These are phyloP conservation scores for Geotrichum fermentans DNA, from an alignment of 1,139 yeast genomes.

Conservation along the genomic window DNA sequence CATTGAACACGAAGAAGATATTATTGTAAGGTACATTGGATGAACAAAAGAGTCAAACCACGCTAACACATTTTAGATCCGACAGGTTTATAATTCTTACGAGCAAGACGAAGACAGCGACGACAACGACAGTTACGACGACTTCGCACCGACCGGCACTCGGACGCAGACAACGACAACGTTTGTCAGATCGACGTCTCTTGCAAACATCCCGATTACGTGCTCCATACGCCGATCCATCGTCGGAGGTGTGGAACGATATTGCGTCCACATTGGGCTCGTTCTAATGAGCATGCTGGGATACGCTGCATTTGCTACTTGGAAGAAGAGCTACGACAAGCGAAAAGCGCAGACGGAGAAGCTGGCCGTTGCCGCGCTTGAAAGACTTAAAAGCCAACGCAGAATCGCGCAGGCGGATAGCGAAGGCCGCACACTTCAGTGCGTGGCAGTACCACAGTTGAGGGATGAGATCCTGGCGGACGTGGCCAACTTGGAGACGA, in stretches of 20 bases:
- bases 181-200: slow-evolving; percentile 36
- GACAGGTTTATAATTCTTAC: slow-evolving; percentile 14
- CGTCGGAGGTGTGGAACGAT: slow-evolving; percentile 10
- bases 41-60: background rate
- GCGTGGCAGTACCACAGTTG: slow-evolving; percentile 68
- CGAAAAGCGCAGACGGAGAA: slow-evolving; percentile 24
- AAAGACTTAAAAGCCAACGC: slow-evolving; percentile 38
- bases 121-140: slow-evolving; percentile 20
- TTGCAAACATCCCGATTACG: slow-evolving; percentile 35
- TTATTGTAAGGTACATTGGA: slow-evolving; percentile 57
- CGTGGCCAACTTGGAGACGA: slow-evolving; percentile 42
- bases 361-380: slow-evolving; percentile 34
- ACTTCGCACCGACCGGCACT: background rate
- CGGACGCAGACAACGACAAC: slow-evolving; percentile 22
- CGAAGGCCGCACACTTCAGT: slow-evolving; percentile 43
- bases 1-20: slow-evolving; percentile 67
- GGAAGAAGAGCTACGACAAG: slow-evolving; percentile 28
- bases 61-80: slow-evolving; percentile 4
- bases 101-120: slow-evolving; percentile 18
- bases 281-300: background rate
- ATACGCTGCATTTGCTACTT: slow-evolving; percentile 19
- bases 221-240: slow-evolving; percentile 28
- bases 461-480: slow-evolving; percentile 55
- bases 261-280: slow-evolving; percentile 12
- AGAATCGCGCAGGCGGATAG: slow-evolving; percentile 34